A percentile compares a stretch with the other conserved stretches of the same genome.
Evolutionary conservation across 1,284 basidiomycete species (phyloP).

Genomic region (Chalciporus sp.): DNA sequence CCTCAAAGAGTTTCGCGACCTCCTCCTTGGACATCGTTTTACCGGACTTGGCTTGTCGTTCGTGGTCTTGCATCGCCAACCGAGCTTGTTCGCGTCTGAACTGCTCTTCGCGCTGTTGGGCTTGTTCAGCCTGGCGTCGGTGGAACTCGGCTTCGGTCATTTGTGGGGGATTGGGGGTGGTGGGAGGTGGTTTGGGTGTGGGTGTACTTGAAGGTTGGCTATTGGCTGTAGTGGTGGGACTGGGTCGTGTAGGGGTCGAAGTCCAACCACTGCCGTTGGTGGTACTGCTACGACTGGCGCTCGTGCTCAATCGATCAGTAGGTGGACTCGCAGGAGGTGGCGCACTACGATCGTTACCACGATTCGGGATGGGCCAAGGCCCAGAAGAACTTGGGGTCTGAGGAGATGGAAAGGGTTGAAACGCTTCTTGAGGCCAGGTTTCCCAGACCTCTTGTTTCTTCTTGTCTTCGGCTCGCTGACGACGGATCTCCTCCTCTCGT

Average conservation of each 20-base stretch:
- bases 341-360: constrained; percentile 22
- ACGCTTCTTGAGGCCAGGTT: constrained; percentile 29
- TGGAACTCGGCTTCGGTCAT: constrained; percentile 53
- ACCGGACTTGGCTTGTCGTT: constrained; percentile 46
- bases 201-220: constrained; percentile 35
- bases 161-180: constrained; percentile 20
- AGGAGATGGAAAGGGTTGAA: constrained; percentile 28
- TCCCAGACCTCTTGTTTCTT: constrained; percentile 41
- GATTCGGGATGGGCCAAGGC: constrained; percentile 37
- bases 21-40: constrained; percentile 56
- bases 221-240: constrained; percentile 35
- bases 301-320: constrained; percentile 29
- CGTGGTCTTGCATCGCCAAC: constrained; percentile 40
- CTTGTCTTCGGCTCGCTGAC: constrained; percentile 41
- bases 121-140: constrained; percentile 58
- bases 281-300: constrained; percentile 29
- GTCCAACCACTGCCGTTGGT: constrained; percentile 26
- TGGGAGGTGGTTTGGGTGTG: constrained; percentile 21
- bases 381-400: constrained; percentile 28
- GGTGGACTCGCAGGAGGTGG: constrained; percentile 27
- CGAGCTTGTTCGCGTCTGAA: constrained; percentile 62
- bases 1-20: constrained; percentile 50
- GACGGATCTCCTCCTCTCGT: constrained; percentile 51
- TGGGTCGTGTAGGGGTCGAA: constrained; percentile 34
- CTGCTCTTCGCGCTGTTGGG: constrained; percentile 56